Conservation (phyloP, 169 alveolate species). For the Sarcocystis neurona region DNA sequence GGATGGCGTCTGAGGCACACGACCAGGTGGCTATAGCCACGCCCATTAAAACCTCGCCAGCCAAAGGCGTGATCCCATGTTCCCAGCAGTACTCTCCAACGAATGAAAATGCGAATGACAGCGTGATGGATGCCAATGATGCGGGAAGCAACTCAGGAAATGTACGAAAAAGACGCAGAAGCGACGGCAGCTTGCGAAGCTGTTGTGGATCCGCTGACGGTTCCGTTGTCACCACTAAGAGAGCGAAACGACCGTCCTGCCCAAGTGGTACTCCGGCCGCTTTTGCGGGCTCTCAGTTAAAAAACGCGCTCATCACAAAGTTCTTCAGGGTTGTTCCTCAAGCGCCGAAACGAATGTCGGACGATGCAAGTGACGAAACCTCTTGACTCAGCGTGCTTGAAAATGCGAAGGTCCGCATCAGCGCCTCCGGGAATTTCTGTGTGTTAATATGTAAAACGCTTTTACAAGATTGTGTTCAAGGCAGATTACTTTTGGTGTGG, state of each 20-base stretch:
- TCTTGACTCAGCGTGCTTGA: background rate
- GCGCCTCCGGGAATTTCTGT: too few species aligned
- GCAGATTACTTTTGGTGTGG: too few species aligned
- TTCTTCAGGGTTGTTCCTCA: conserved; percentile 13
- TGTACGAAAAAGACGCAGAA: background rate
- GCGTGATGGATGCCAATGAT: background rate
- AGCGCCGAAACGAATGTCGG: background rate
- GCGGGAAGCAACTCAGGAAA: conserved; percentile 6
- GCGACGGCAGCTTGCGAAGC: background rate
- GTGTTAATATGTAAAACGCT: too few species aligned
- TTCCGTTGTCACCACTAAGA: conserved; percentile 31
- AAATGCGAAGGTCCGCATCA: too few species aligned
- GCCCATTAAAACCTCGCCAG: too few species aligned
- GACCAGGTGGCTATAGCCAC: too few species aligned
- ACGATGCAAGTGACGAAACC: background rate
- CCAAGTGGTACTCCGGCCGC: background rate
- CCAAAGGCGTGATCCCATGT: background rate
- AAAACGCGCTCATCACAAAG: conserved; percentile 7
- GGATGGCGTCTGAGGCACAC: too few species aligned
- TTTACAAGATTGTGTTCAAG: too few species aligned
- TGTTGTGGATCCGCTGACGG: background rate
- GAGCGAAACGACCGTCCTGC: conserved; percentile 7
- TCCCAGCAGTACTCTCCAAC: too few species aligned
- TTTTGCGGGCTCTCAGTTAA: background rate
- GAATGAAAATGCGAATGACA: background rate